Evolutionary conservation across 2,329 filamentous ascomycete genomes (phyloP), one percentile per base, ranked within the genome.

Genomic region (Emmonsiellopsis sp.): DNA sequence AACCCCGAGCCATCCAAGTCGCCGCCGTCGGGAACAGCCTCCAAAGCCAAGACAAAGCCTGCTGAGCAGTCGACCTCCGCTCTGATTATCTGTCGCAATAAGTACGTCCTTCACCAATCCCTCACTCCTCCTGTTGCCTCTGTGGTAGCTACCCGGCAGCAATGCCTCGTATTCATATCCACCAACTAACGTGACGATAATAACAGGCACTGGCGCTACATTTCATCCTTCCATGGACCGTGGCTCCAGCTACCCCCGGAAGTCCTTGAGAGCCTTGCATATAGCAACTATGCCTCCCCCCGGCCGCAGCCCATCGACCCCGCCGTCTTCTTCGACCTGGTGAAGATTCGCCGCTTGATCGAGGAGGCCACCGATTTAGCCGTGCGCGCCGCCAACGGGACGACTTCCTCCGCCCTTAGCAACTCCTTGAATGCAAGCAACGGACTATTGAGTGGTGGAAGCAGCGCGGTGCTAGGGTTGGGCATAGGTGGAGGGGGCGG

Each of bases 241-340:
- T 93, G 89, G 89, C 80, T 91, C 11, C 85, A 89, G 68, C 76
- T 92, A 54, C 86, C 87, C 16, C 80, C 83, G 58, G 87, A 92
- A 69, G 81, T 90, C 54, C 83, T 94, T 70, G 85, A 91, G 67
- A 83, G 80, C 49, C 79, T 93, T 50, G 87, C 87, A 52, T 83
- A 89, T 71, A 83, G 82, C 67, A 93, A 92, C 72, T 91, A 85
- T 73, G 84, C 85, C 59, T 83, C 85, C 59, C 85, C 85, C 13
- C 81, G 84, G 31, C 89, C 89, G 8, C 85, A 81, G 54, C 84
- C 87, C 47, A 83, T 93, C 65, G 86, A 93, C 67, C 85, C 87
- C 9, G 85, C 85, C 57, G 82, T 89, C 58, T 86, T 93, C 72
- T 93, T 87, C 72, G 89, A 94, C 69, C 73, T 93, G 46, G 79